These are phyloP conservation scores for Boletus fagicola DNA, from an alignment of 768 basidiomycete genomes.

Conservation along the genomic window DNA sequence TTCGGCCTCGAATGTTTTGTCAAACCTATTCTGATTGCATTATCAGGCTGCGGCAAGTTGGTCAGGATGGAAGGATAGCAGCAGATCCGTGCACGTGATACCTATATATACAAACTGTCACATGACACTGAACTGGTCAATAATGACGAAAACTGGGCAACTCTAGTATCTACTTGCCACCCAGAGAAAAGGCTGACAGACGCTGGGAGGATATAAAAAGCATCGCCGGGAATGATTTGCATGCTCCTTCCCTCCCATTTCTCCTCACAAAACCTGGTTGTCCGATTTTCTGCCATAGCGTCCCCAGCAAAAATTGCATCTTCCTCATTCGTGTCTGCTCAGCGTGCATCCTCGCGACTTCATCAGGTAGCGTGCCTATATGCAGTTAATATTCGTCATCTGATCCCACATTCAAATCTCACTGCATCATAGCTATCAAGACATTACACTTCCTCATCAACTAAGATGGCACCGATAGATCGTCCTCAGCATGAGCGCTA, in stretches of 20 bases:
- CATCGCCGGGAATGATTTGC: constrained; percentile 13
- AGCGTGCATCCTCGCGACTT: constrained; percentile 21
- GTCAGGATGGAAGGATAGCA: too few species aligned
- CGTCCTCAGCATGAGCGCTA: constrained; percentile 65
- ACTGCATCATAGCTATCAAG: constrained; percentile 42
- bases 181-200: constrained; percentile 15
- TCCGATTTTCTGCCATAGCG: constrained; percentile 4
- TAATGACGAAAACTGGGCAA: background rate
- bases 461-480: constrained; percentile 71
- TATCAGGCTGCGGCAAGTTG: background rate
- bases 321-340: constrained; percentile 3
- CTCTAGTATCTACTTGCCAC: background rate
- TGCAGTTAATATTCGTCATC: constrained; percentile 1
- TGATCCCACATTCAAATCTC: background rate
- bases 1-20: too few species aligned
- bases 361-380: constrained; percentile 22
- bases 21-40: too few species aligned
- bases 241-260: background rate
- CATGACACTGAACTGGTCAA: constrained; percentile 2
- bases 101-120: background rate
- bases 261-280: constrained; percentile 10
- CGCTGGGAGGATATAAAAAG: constrained; percentile 17
- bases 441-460: constrained; percentile 39
- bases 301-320: constrained; percentile 15
- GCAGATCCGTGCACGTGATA: constrained; percentile 11